Percentiles rank a stretch among this genome's conserved stretches.
Evolutionary conservation across 805 yeast genomes (phyloP).

Genomic region (Martiniozyma abietophila): DNA sequence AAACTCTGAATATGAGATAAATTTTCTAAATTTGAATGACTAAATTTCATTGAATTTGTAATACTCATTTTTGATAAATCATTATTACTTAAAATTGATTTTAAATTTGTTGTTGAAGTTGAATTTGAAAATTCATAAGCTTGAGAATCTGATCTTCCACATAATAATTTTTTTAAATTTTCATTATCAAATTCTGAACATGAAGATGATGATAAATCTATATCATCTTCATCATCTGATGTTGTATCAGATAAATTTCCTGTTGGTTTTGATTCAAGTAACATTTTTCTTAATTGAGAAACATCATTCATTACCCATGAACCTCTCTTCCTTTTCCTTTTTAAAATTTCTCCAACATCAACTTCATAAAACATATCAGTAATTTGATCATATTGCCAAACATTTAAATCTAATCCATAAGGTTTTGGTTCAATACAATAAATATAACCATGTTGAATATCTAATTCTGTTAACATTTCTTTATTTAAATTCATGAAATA

Average conservation of each 20-base stretch:
- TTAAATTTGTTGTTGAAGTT: slow-evolving; percentile 3
- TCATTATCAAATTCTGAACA: slow-evolving; percentile 1
- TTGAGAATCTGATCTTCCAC: slow-evolving; percentile 24
- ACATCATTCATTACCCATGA: slow-evolving; percentile 16
- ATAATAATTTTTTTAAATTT: slow-evolving; percentile 11
- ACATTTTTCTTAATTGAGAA: slow-evolving; percentile 10
- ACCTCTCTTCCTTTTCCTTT: slow-evolving; percentile 25
- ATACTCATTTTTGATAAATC: slow-evolving; percentile 1
- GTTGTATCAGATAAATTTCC: too few species aligned
- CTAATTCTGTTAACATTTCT: slow-evolving; percentile 30
- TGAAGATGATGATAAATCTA: slow-evolving; percentile 3
- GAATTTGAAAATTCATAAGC: slow-evolving; percentile 22
- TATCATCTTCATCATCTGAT: slow-evolving; percentile 5
- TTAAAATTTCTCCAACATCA: slow-evolving; percentile 29
- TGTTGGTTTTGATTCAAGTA: slow-evolving; percentile 5
- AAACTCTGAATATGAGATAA: too few species aligned
- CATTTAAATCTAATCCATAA: slow-evolving; percentile 29
- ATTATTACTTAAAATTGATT: slow-evolving; percentile 3
- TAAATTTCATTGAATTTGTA: neutral
- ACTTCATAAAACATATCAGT: slow-evolving; percentile 30
- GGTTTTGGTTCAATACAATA: slow-evolving; percentile 33
- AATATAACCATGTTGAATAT: slow-evolving; percentile 27
- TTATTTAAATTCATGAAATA: slow-evolving; percentile 29
- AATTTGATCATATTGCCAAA: slow-evolving; percentile 28
- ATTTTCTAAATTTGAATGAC: neutral